phyloP scores from a whole-genome alignment of 208 protist genomes.

The Acanthamoeba castellanii region DNA sequence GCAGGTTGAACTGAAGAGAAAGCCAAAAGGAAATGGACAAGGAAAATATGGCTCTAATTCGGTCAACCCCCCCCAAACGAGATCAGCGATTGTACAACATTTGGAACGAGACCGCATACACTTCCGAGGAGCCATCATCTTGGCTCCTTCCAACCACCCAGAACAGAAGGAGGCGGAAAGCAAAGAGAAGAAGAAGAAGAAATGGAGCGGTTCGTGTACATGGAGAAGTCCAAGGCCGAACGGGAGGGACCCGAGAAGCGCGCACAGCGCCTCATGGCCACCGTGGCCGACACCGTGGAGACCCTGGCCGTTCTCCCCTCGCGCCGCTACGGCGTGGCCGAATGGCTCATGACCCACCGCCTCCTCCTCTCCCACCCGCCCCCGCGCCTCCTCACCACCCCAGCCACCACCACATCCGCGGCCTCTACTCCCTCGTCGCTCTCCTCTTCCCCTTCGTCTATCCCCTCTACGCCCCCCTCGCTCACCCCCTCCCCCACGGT shows the following conservation, averaged over 20 bases:
- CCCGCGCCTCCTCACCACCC: background rate
- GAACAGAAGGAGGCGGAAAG: no score
- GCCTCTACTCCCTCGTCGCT: background rate
- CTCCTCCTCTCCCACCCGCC: background rate
- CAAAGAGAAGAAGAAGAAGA: background rate
- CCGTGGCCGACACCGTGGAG: slow-evolving; percentile 28
- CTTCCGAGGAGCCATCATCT: no score
- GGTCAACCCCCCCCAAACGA: no score
- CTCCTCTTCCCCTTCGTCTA: background rate
- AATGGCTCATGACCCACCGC: slow-evolving; percentile 31
- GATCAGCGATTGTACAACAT: no score
- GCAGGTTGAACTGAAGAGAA: no score
- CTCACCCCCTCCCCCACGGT: background rate
- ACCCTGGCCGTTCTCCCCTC: background rate
- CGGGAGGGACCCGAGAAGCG: slow-evolving; percentile 14
- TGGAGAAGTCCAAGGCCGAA: slow-evolving; percentile 30
- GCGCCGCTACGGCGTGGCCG: background rate
- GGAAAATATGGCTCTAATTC: no score
- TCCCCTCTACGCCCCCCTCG: background rate
- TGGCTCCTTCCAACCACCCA: no score
- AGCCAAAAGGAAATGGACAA: no score
- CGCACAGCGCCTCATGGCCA: background rate
- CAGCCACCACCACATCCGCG: background rate
- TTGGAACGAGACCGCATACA: no score
- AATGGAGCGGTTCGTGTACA: slow-evolving; percentile 44